Evolutionary conservation across 2,329 filamentous ascomycete species (phyloP).

Genomic region (Penicillium fuscoglaucum): DNA sequence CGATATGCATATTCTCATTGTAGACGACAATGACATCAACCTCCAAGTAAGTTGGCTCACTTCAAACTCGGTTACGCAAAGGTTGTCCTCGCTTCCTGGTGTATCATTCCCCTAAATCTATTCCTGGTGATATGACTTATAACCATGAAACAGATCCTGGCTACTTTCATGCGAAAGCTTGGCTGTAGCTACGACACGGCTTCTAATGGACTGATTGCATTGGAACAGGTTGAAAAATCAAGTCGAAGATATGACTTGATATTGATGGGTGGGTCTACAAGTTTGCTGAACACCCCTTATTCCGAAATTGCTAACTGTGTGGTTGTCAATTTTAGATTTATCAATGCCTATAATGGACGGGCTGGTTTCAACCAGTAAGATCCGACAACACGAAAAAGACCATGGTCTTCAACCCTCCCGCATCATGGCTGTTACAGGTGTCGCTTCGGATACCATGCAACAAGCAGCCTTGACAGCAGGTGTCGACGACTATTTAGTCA

Average conservation of each 20-base stretch:
- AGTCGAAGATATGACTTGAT: conserved; percentile 38
- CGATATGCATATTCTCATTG: conserved; percentile 36
- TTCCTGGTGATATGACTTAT: neutral
- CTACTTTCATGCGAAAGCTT: conserved; percentile 42
- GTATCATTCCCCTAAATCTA: too few species aligned
- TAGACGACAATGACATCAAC: conserved; percentile 48
- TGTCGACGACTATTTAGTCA: conserved; percentile 35
- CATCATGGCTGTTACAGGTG: conserved; percentile 36
- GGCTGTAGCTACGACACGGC: conserved; percentile 40
- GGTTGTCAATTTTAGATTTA: conserved; percentile 36
- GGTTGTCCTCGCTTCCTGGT: neutral
- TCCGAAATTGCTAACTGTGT: neutral
- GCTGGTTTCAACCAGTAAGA: conserved; percentile 44
- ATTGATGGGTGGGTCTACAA: conserved; percentile 31
- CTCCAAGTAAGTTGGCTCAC: conserved; percentile 27
- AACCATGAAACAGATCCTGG: conserved; percentile 30
- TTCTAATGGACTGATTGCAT: conserved; percentile 40
- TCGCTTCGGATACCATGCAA: conserved; percentile 35
- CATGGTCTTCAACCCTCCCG: conserved; percentile 22
- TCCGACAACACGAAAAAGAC: conserved; percentile 39
- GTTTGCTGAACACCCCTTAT: neutral
- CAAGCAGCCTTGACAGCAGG: conserved; percentile 33
- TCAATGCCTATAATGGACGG: conserved; percentile 49
- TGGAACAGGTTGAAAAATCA: conserved; percentile 37
- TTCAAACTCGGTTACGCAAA: neutral